A percentile compares a stretch with the other conserved stretches of the same genome.
Evolutionary conservation across 257 asterid species (phyloP).

Genomic region (Solanum boliviense): DNA sequence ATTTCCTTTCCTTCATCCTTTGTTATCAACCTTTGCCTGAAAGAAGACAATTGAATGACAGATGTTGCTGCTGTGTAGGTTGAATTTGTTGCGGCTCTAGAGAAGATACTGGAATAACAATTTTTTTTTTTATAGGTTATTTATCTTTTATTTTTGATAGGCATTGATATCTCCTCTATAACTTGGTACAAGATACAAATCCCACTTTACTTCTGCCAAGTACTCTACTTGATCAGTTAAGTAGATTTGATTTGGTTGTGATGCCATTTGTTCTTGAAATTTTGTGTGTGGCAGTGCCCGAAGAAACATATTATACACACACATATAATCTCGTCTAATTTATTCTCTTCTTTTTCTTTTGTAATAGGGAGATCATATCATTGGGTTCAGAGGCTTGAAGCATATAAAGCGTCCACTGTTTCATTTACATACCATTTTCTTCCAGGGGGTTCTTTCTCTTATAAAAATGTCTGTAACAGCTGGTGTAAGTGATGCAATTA

Average conservation of each 20-base stretch:
- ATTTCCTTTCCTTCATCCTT: neutral
- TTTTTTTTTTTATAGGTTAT: neutral
- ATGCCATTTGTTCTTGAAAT: neutral
- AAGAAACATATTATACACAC: neutral
- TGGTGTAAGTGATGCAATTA: constrained; percentile 79
- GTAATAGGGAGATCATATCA: neutral
- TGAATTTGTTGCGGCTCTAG: neutral
- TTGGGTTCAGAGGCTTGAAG: neutral
- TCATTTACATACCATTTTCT: neutral
- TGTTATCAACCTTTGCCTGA: neutral
- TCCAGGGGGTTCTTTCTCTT: neutral
- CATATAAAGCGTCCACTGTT: neutral
- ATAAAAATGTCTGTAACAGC: constrained; percentile 88
- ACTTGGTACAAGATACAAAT: neutral
- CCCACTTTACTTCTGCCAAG: neutral
- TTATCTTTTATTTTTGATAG: neutral
- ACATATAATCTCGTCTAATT: neutral
- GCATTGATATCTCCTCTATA: neutral
- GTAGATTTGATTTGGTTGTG: neutral
- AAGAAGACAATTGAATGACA: neutral
- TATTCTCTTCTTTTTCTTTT: neutral
- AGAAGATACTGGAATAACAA: neutral
- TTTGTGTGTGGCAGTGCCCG: neutral
- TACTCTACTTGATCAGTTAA: neutral
- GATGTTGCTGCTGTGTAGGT: neutral